These are phyloP conservation scores for Xerocomus nothofagi DNA, from an alignment of 1,284 basidiomycete genomes.

Conservation along the genomic window DNA sequence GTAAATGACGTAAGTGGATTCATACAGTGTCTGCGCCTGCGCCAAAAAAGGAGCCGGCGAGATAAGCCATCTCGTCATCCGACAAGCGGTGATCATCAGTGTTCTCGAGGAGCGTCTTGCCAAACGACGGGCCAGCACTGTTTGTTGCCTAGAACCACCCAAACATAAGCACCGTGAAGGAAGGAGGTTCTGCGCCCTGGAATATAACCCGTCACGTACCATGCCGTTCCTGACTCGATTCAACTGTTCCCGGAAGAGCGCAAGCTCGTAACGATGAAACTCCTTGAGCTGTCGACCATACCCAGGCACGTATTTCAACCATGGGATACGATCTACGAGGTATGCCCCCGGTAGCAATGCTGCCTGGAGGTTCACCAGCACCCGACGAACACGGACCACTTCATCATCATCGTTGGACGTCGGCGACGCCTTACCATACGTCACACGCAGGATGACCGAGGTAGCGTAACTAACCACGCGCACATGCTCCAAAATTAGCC, in stretches of 20 bases:
- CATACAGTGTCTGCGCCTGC: slow-evolving; percentile 47
- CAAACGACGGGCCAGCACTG: not conserved
- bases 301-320: slow-evolving; percentile 43
- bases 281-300: slow-evolving; percentile 24
- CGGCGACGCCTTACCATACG: slow-evolving; percentile 57
- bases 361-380: slow-evolving; percentile 50
- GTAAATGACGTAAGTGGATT: too few species aligned
- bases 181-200: not conserved
- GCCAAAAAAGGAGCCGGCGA: not conserved
- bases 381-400: slow-evolving; percentile 55
- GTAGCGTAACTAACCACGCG: slow-evolving; percentile 51
- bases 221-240: slow-evolving; percentile 34
- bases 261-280: slow-evolving; percentile 56
- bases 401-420: slow-evolving; percentile 54
- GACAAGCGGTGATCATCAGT: not conserved
- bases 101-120: not conserved
- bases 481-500: not conserved
- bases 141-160: not conserved
- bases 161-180: not conserved
- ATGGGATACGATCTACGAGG: slow-evolving; percentile 58
- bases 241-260: slow-evolving; percentile 52
- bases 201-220: not conserved
- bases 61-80: not conserved
- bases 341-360: slow-evolving; percentile 56
- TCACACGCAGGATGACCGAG: slow-evolving; percentile 61